Evolutionary conservation across 306 rosid genomes (phyloP).

Genomic region (Rosa chinensis): DNA sequence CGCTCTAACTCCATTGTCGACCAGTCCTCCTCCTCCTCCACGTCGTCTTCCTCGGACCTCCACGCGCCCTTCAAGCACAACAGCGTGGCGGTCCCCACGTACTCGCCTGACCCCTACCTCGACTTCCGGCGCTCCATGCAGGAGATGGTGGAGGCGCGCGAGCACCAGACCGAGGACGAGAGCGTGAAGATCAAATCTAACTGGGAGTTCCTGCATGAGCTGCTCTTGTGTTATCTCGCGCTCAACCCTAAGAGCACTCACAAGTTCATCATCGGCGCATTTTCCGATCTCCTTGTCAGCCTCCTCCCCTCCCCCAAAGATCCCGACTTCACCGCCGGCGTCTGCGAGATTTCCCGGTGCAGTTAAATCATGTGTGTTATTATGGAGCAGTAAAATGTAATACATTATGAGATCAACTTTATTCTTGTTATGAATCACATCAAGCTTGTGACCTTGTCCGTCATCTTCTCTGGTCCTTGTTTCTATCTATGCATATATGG

Average conservation of each 20-base stretch:
- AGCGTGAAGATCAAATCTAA: conserved; percentile 49
- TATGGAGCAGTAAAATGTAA: not conserved
- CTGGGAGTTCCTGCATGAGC: conserved; percentile 79
- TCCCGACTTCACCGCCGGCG: conserved; percentile 15
- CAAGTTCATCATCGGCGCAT: conserved; percentile 75
- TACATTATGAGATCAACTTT: not conserved
- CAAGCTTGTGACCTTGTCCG: not conserved
- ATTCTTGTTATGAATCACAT: not conserved
- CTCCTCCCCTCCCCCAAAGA: conserved; percentile 43
- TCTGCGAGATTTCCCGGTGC: conserved; percentile 26
- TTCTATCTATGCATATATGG: not conserved
- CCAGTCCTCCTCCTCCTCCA: conserved; percentile 37
- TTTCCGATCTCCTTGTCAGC: conserved; percentile 69
- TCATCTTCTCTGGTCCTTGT: not conserved
- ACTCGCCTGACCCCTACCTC: conserved; percentile 79
- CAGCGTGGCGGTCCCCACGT: conserved; percentile 67
- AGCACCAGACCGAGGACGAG: conserved; percentile 40
- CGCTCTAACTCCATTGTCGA: conserved; percentile 78
- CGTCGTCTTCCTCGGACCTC: conserved; percentile 5
- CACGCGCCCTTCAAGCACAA: conserved; percentile 38
- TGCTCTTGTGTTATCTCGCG: conserved; percentile 77
- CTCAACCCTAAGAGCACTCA: conserved; percentile 78
- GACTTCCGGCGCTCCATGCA: conserved; percentile 92
- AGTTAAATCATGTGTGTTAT: not conserved
- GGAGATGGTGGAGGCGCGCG: conserved; percentile 96